phyloP scores from a whole-genome alignment of 352 stramenopile genomes.

The Pythium guiyangense region DNA sequence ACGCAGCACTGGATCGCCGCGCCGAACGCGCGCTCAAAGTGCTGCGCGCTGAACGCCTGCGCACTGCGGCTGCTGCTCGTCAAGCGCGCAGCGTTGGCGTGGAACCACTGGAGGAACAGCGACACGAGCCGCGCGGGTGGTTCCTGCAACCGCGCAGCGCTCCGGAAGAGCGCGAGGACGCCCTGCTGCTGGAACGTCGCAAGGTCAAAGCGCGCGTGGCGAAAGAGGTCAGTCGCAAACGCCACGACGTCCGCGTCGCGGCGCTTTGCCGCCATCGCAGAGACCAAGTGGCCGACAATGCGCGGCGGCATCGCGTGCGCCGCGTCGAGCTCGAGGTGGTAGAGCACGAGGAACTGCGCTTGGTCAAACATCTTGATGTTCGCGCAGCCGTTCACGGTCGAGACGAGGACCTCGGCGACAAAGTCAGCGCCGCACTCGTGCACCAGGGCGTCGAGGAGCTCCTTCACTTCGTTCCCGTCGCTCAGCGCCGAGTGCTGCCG shows the following conservation, averaged over 20 bases:
- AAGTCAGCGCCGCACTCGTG: conserved; percentile 34
- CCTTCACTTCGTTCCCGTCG: conserved; percentile 22
- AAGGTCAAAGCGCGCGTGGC: conserved; percentile 20
- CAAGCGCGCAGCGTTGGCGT: conserved; percentile 2
- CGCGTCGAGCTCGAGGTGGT: conserved; percentile 25
- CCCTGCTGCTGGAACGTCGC: conserved; percentile 54
- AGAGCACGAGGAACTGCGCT: conserved; percentile 44
- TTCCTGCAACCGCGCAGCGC: conserved; percentile 14
- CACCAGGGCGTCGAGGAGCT: conserved; percentile 31
- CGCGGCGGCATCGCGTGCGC: conserved; percentile 28
- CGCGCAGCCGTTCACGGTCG: conserved; percentile 61
- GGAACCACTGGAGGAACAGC: conserved; percentile 36
- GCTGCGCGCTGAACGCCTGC: conserved; percentile 10
- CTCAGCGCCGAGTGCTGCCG: conserved; percentile 32
- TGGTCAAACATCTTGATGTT: conserved; percentile 57
- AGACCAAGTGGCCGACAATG: conserved; percentile 48
- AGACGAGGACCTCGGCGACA: conserved; percentile 34
- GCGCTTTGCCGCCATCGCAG: conserved; percentile 33
- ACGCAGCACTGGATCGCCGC: conserved; percentile 65
- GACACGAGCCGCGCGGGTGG: conserved; percentile 10
- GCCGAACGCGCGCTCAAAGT: conserved; percentile 56
- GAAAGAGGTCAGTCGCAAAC: conserved; percentile 35
- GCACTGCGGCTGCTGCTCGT: background rate
- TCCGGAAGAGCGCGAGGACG: conserved; percentile 55
- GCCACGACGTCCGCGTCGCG: conserved; percentile 24